Base-by-base conservation (phyloP, 352 stramenopile genomes). In the Phytophthora uliginosa region DNA sequence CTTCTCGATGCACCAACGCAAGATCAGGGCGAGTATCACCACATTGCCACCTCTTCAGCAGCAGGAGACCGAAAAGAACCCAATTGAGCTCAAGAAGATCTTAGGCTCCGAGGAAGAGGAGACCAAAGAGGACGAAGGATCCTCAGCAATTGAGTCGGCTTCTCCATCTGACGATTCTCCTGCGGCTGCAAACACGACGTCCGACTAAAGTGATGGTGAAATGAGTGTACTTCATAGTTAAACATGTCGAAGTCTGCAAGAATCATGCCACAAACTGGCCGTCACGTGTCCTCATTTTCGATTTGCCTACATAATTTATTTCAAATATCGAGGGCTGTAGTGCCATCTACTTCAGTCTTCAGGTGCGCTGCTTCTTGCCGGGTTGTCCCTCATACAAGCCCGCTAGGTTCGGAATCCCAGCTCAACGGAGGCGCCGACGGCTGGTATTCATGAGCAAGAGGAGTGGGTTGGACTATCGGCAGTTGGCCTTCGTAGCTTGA, bases 21-120 rank as follows among this genome's bases (percentile, higher is more conserved):
- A 89, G 34, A 55, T 18, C 26, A 60, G 58, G 48, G 26, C 38
- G 34, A 70, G 24, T 5, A 67, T 40, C 31, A 50, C 31, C 13
- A 17, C 63, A 12, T 66, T 82, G 18, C 76, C 70, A 12, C 61
- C 70, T 26, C 60, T 78, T 33, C 78, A 81, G 53, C 76, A 83
- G 51, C 76, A 77, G 34, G 63, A 79, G 51, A 77, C 56, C 4
- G 76, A 88, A 55, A 77, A 78, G 34, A 83, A 92, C 40, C 66
- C 65, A 5, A 74, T 55, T 10, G 72, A 88, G 45, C 58, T 93
- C 18, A 76, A 89, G 52, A 84, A 81, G 13, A 82, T 94, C 1
- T 70, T 93, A n/a, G 82, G 73, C 10, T 65, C 74, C 7, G 81
- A 83, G 40, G 81, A 91, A 36, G 86, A 92, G n/a, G 87, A 94